Base-by-base conservation (phyloP, 768 basidiomycete genomes). In the Termitomyces bulborhizus region DNA sequence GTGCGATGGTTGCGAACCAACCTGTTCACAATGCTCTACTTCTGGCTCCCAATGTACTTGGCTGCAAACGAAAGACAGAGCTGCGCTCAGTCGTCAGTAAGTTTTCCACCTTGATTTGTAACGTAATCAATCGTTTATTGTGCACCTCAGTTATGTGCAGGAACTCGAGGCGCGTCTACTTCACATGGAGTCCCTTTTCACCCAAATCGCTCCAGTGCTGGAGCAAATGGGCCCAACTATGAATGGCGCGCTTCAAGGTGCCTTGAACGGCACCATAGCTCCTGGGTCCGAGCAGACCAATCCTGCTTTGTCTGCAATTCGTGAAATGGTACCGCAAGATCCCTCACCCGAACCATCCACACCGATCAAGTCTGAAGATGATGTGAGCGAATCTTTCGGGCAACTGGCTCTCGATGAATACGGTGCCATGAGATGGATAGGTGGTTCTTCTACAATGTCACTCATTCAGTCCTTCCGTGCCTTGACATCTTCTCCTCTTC, bases 401-500 rank as follows among this genome's bases (percentile, higher is more conserved):
- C 90, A 93, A 67, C 80, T 93, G 51, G 90, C 92, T 27, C 76
- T 93, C 40, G 91, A 93, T 63, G 92, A 93, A 66, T 87, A 92
- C 60, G 91, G 91, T 32, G 90, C 92, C 69, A 84, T 90, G 80
- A 83, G 90, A 56, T 93, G 91, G 91, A 93, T 93, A 62, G 91
- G 91, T 41, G 88, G 90, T 51, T 93, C 92, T 4, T 93, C 90
- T 15, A 90, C 90, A 21, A 92, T 93, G 91, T 90, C 91, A 6
- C 79, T 93, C 62, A 91, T 93, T 46, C 90, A 93, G 65, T 91
- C 90, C 4, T 93, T 93, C 75, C 83, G 82, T 58, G 82, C 86
- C 44, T 71, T 86, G 59, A 90, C 88, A 24, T 80, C 86, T 43
- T 83, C 84, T 31, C 88, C 87, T 6, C 72, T 88, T 21, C 81